Base-by-base conservation (phyloP, 2,329 filamentous ascomycete species). In the Colletotrichum camelliae region DNA sequence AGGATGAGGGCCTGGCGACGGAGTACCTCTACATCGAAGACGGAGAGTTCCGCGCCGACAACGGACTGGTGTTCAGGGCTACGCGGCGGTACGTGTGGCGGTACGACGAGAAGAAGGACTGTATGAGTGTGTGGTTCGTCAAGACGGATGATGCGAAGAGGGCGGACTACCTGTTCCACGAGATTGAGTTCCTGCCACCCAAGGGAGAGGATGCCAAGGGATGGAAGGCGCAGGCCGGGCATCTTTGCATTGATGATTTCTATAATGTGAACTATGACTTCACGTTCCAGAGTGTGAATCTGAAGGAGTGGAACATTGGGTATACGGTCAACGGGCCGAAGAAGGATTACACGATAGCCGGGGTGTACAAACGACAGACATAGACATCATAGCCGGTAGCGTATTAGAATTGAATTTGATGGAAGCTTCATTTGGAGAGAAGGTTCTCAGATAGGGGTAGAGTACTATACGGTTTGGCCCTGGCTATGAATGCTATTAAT, bases 101-200 rank as follows among this genome's bases (percentile, higher is more conserved):
- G 0, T 96, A 95, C 79, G 87, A 91, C 60, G 92, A 93, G 77
- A 79, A 73, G 12, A 85, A 80, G 2, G 93, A 95, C 79, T 83
- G 82, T 33, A 85, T 96, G 27, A 94, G 91, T 75, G 92, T 94
- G 1, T 96, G 94, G 94, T 96, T 96, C 79, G 91, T 91, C 52
- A 91, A 92, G 77, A 87, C 89, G 1, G 90, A 93, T 18, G 92
- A 94, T 77, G 83, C 87, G 18, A 86, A 87, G 70, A 88, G 88
- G 16, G 92, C 93, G 0, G 94, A 95, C 80, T 94, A 95, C 77
- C 85, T 96, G 24, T 96, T 96, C 82, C 94, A 96, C 79, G 89
- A 93, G 77, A 85, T 96, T n/a, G 89, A 93, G 73, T 94, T 96
- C 78, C 74, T 86, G 27, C 78, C 85, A 10, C 85, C 86, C 1